Conservation (phyloP, 345 rosid genomes). For the Hypericum perforatum region DNA sequence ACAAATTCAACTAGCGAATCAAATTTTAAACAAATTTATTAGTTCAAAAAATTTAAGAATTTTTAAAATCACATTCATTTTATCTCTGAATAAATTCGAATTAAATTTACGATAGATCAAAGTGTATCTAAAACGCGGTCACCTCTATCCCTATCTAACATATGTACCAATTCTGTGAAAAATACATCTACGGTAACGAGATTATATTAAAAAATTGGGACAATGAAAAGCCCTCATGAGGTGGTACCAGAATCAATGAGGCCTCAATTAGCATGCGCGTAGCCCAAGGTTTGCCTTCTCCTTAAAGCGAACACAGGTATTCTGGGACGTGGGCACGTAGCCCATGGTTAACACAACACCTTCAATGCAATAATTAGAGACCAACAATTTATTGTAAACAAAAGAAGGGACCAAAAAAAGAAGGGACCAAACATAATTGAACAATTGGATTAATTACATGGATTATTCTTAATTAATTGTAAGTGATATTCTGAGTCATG, state of each 20-base stretch:
- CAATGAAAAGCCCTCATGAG: not conserved
- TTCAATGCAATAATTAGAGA: too few species aligned
- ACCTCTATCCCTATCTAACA: not conserved
- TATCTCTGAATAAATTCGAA: too few species aligned
- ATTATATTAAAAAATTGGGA: conserved; percentile 3
- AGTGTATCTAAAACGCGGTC: not conserved
- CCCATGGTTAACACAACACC: not conserved
- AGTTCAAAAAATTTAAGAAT: too few species aligned
- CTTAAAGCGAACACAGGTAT: not conserved
- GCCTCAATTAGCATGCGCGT: conserved; percentile 1
- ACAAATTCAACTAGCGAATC: too few species aligned
- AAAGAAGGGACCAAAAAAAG: not conserved
- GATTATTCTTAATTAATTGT: too few species aligned
- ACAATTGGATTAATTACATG: too few species aligned
- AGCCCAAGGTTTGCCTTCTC: not conserved
- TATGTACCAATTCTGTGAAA: conserved; percentile 15
- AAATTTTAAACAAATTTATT: too few species aligned
- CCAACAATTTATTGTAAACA: too few species aligned
- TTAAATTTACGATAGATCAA: too few species aligned
- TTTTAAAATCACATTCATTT: too few species aligned
- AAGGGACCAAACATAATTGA: conserved; percentile 17
- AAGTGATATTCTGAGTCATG: too few species aligned
- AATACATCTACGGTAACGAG: not conserved
- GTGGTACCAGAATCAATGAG: conserved; percentile 13
- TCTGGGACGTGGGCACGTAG: not conserved